A percentile compares a stretch with the other conserved stretches of the same genome.
Evolutionary conservation across 2,329 filamentous ascomycete genomes (phyloP).

Genomic region (Cyphellophora attinorum): DNA sequence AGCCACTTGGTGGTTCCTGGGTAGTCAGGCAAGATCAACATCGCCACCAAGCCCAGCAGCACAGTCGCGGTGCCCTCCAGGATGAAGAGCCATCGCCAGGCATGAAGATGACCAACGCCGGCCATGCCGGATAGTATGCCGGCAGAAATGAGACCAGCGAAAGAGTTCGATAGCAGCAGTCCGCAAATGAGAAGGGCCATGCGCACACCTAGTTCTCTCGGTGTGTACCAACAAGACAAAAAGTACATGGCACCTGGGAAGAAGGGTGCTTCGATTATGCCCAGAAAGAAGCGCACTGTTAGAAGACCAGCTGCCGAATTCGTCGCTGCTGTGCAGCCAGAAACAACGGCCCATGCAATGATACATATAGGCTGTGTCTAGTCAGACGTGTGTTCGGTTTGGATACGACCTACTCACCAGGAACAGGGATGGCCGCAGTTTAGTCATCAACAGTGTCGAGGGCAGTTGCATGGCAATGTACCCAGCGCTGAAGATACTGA

Average conservation of each 20-base stretch:
- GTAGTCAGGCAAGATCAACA: constrained; percentile 55
- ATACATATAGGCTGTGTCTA: too few species aligned
- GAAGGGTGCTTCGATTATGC: too few species aligned
- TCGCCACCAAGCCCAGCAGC: constrained; percentile 27
- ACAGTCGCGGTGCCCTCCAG: constrained; percentile 44
- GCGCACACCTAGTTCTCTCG: too few species aligned
- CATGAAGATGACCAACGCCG: constrained; percentile 34
- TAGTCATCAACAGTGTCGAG: constrained; percentile 40
- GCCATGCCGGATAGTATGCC: constrained; percentile 60
- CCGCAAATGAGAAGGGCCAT: constrained; percentile 38
- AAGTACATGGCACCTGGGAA: too few species aligned
- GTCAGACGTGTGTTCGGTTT: too few species aligned
- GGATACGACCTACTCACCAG: too few species aligned
- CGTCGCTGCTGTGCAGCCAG: too few species aligned
- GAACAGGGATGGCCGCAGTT: constrained; percentile 19
- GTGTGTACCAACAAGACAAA: too few species aligned
- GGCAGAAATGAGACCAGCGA: constrained; percentile 56
- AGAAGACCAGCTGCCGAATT: too few species aligned
- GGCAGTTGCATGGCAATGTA: constrained; percentile 50
- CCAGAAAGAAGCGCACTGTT: too few species aligned
- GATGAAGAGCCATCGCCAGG: constrained; percentile 54
- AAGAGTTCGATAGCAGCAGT: constrained; percentile 60
- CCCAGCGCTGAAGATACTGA: constrained; percentile 39
- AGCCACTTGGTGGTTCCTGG: constrained; percentile 53
- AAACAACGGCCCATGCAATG: too few species aligned